Percentiles rank a stretch among this genome's conserved stretches.
Evolutionary conservation across 2,329 filamentous ascomycete species (phyloP).

Genomic region (Curvularia hawaiiensis): DNA sequence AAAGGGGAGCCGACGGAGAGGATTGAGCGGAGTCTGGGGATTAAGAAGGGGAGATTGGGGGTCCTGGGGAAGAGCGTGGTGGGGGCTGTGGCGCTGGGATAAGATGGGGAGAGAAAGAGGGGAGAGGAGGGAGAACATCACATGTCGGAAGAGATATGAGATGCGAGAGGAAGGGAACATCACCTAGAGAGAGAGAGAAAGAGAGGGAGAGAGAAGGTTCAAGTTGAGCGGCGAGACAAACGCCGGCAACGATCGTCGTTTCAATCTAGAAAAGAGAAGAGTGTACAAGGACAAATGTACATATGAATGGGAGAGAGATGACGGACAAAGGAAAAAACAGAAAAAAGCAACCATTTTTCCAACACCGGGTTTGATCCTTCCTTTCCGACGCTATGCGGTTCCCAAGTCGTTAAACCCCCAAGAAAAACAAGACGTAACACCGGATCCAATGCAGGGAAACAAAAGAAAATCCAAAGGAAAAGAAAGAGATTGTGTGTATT

Average conservation of each 20-base stretch:
- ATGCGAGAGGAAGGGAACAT: no score
- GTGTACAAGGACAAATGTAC: slow-evolving; percentile 17
- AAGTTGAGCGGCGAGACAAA: not conserved
- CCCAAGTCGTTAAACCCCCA: slow-evolving; percentile 24
- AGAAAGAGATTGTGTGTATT: not conserved
- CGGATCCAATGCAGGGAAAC: slow-evolving; percentile 10
- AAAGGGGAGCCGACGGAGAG: slow-evolving; percentile 36
- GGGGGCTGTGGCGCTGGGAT: slow-evolving; percentile 28
- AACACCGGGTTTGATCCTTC: slow-evolving; percentile 14
- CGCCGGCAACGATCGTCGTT: slow-evolving; percentile 16
- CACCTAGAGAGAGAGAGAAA: no score
- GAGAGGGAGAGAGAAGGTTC: not conserved
- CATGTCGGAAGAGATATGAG: not conserved
- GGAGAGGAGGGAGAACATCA: not conserved
- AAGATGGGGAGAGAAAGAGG: slow-evolving; percentile 1
- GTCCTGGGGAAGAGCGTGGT: slow-evolving; percentile 33
- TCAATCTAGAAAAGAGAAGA: slow-evolving; percentile 19
- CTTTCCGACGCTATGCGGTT: slow-evolving; percentile 28
- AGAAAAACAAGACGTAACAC: slow-evolving; percentile 28
- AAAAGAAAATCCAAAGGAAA: slow-evolving; percentile 9
- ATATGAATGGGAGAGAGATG: slow-evolving; percentile 14
- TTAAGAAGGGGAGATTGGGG: slow-evolving; percentile 41
- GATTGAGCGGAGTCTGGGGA: slow-evolving; percentile 41
- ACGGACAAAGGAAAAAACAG: not conserved
- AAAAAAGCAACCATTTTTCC: slow-evolving; percentile 1